Evolutionary conservation across 2,329 filamentous ascomycete genomes (phyloP), one percentile per base, ranked within the genome.

Genomic region (Calycina herbarum): DNA sequence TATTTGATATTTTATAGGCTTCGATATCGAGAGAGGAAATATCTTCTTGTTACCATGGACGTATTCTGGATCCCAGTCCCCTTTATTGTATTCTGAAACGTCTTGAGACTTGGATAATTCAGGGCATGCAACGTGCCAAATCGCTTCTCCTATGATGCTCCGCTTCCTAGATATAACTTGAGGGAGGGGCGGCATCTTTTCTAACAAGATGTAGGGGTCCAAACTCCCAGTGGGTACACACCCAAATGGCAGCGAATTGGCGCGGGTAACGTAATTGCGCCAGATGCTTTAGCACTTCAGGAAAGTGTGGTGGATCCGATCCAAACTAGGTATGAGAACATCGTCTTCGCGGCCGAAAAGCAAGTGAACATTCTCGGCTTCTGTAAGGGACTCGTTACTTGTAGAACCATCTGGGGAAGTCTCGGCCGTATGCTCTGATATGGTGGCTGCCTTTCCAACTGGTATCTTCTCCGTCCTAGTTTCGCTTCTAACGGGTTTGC

Each of bases 1-100:
- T 20, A 62, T 65, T 65, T 45, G 58, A 35, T 20, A 65, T 35
- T 61, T 24, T 51, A 33, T 61, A 45, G 48, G 33, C 40, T 61
- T 61, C 38, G 48, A 45, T 65, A 61, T 48, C 38, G 58, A 58
- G 35, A 65, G 63, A 45, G 38, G 51, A 57, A 65, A 65, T 29
- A 40, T 48, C 48, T 65, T 65, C 33, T 58, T 65, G n/a, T 31
- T 35, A 61, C 58, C 35, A 48, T 61, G 20, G 40, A 65, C 27
- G 51, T 48, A 33, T 35, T 65, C 48, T 31, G 48, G 48, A 35
- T 65, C 38, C 58, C 58, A 65, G 54, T 60, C 11, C 33, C 33
- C 33, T 29, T 45, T 20, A 31, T 60, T 45, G 11, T 60, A n/a
- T 45, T n/a, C 13, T 7, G 58, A 24, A 42, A 8, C 38, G 15